Evolutionary conservation across 768 basidiomycete species (phyloP).

Genomic region (Crassisporium funariophilum): DNA sequence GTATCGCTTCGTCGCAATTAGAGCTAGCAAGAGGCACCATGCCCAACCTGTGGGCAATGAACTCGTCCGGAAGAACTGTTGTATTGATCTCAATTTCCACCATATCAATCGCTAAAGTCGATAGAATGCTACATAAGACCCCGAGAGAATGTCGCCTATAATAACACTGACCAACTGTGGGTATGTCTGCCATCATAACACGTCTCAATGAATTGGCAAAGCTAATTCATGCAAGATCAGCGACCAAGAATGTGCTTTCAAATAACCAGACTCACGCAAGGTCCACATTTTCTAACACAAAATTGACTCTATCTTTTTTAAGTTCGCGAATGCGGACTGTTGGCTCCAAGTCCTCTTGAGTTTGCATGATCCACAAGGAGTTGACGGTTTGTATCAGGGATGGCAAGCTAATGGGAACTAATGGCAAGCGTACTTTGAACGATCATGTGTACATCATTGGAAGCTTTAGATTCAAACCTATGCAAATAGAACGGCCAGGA

Average conservation of each 20-base stretch:
- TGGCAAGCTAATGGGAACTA: no score
- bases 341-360: constrained; percentile 56
- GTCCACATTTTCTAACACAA: constrained; percentile 95
- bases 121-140: constrained; percentile 9
- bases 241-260: constrained; percentile 1
- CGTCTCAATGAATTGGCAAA: constrained; percentile 94
- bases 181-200: constrained; percentile 95
- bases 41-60: constrained; percentile 93
- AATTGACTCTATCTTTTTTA: constrained; percentile 84
- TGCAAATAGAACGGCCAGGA: no score
- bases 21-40: constrained; percentile 89
- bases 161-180: constrained; percentile 80
- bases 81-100: constrained; percentile 92
- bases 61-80: constrained; percentile 94
- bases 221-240: constrained; percentile 38
- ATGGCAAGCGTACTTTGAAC: no score
- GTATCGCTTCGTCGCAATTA: constrained; percentile 87
- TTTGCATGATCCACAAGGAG: constrained; percentile 41
- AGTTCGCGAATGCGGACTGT: constrained; percentile 83
- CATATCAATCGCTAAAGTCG: constrained; percentile 84
- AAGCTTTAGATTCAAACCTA: no score
- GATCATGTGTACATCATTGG: no score
- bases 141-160: background rate
- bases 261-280: constrained; percentile 65
- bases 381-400: no score